These are phyloP conservation scores for Trifolium fragiferum DNA, from an alignment of 306 rosid genomes.

Conservation along the genomic window DNA sequence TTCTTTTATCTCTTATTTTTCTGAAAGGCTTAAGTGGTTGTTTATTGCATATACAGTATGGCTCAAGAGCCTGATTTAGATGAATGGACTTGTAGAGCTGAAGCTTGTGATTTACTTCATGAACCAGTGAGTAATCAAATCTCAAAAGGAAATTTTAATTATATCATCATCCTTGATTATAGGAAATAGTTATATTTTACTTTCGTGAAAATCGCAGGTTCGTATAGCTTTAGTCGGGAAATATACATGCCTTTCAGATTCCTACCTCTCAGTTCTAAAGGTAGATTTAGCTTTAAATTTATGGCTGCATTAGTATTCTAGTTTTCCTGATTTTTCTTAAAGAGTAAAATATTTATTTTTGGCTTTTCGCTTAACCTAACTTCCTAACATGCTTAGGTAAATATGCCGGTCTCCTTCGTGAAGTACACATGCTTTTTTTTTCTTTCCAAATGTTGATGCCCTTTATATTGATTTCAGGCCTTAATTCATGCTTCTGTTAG, in stretches of 20 bases:
- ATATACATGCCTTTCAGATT: conserved; percentile 87
- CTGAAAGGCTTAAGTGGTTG: conserved; percentile 28
- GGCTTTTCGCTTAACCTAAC: conserved; percentile 16
- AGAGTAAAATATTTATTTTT: not conserved
- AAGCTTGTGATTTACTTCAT: conserved; percentile 59
- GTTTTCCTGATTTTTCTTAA: conserved; percentile 4
- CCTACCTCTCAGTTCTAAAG: conserved; percentile 90
- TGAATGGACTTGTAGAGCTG: conserved; percentile 79
- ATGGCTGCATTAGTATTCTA: not conserved
- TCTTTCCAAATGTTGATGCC: not conserved
- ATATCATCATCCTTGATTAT: conserved; percentile 20
- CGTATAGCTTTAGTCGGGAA: conserved; percentile 93
- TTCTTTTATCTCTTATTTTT: conserved; percentile 26
- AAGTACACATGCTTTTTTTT: conserved; percentile 15
- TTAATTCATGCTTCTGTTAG: conserved; percentile 80
- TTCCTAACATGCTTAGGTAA: conserved; percentile 1
- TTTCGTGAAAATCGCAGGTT: conserved; percentile 57
- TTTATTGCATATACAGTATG: conserved; percentile 51
- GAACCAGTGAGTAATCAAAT: conserved; percentile 62
- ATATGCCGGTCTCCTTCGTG: conserved; percentile 18
- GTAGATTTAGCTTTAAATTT: conserved; percentile 45
- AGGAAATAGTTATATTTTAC: conserved; percentile 1
- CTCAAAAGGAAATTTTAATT: conserved; percentile 5
- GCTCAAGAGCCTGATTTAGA: conserved; percentile 59
- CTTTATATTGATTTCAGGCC: conserved; percentile 57